Base-by-base conservation (phyloP, 768 basidiomycete genomes). In the Pisolithus sp. region DNA sequence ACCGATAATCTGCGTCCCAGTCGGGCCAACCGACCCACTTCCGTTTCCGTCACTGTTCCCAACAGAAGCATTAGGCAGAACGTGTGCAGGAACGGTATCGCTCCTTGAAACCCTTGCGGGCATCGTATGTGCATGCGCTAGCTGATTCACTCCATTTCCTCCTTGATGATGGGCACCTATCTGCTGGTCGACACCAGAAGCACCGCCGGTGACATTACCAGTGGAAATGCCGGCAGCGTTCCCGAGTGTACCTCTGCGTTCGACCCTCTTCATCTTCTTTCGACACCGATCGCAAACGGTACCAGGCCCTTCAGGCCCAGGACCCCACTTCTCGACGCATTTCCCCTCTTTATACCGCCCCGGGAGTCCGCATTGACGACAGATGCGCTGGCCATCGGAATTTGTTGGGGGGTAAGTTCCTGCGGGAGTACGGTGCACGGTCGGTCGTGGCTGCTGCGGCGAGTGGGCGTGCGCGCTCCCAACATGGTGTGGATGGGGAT, bases 291-390 rank as follows among this genome's bases (percentile, higher is more conserved):
- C 88, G 61, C 87, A 90, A 0, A 90, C 87, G 0, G 88, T 90
- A 20, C 87, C 88, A 47, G 88, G 88, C 0, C 88, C 88, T 67
- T 83, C 78, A 44, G 88, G 88, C 4, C 88, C 88, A 21, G 88
- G 87, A 1, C 88, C 88, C 88, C 88, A 90, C 66, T 90, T 90
- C 61, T 90, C 88, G 48, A 90, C 87, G 62, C 88, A 90, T 58
- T 88, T 88, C 8, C 83, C 85, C 20, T 90, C 88, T 70, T 89
- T 89, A 70, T 89, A 90, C 1, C 87, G 72, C 0, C 88, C 88
- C 0, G 80, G 72, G 40, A 83, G 68, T 0, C 85, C 85, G 58
- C 88, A 90, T 59, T 86, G 85, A 6, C 86, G 72, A 63, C 88
- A 89, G 45, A 86, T 87, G 21, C 87, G 73, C 61, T 89, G 87